Conservation (phyloP, 345 rosid genomes). For the Chamaenerion angustifolium region DNA sequence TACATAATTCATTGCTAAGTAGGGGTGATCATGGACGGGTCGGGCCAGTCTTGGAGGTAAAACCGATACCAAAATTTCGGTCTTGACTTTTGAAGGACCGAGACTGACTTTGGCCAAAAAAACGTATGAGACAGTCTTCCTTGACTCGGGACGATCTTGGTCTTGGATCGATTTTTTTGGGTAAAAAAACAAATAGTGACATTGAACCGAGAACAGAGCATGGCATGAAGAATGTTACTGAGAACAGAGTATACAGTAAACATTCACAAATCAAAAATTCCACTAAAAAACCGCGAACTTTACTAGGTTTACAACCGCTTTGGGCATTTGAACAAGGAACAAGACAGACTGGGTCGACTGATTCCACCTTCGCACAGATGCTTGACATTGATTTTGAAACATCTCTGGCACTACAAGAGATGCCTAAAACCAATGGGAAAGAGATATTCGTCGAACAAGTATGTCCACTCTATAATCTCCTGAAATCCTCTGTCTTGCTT, state of each 20-base stretch:
- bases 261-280: constrained; percentile 46
- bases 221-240: too few relatives aligned
- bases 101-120: too few relatives aligned
- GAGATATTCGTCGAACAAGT: constrained; percentile 25
- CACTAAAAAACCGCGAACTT: constrained; percentile 51
- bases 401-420: constrained; percentile 3
- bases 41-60: too few relatives aligned
- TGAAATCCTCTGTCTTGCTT: constrained; percentile 43
- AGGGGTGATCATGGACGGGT: too few relatives aligned
- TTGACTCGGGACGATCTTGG: too few relatives aligned
- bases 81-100: too few relatives aligned
- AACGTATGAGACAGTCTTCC: too few relatives aligned
- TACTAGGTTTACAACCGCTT: constrained; percentile 10
- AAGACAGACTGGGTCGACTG: constrained; percentile 49
- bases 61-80: too few relatives aligned
- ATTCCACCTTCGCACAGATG: constrained; percentile 46
- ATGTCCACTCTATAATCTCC: constrained; percentile 66
- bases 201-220: too few relatives aligned
- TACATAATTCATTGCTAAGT: too few relatives aligned
- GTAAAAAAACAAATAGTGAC: too few relatives aligned
- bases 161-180: too few relatives aligned
- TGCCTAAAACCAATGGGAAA: constrained; percentile 23
- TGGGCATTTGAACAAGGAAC: constrained; percentile 38
- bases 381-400: constrained; percentile 25
- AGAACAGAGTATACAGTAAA: constrained; percentile 26